Base-by-base conservation (phyloP, 2,329 filamentous ascomycete genomes). In the Botrytis sinoallii region DNA sequence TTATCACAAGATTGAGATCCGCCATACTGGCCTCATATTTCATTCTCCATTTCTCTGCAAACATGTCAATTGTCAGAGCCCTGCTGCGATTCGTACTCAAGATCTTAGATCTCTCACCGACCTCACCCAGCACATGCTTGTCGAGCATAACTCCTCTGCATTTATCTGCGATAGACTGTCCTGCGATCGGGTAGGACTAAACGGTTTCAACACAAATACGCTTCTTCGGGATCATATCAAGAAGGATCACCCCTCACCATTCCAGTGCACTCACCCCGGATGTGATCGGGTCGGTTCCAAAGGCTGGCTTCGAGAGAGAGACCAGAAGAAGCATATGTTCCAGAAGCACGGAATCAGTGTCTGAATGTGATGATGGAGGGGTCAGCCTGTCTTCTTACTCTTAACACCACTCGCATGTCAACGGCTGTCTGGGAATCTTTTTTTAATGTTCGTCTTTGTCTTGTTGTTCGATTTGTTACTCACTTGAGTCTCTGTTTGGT, bases 251-350 rank as follows among this genome's bases (percentile, higher is more conserved):
- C 59, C 63, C 20, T 74, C 75, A 22, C 72, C 72, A 32, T 76
- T 73, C 44, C 75, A 75, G 48, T 78, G 76, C 25, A 29, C 70
- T 20, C 64, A 75, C 20, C 68, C 61, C 4, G 77, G 75, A 18
- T 77, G 77, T 46, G 67, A 75, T 61, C 74, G 76, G 18, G 42
- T 76, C 29, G 77, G 75, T 1, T 72, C 55, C 20, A 77, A 77
- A 6, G 77, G 76, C 4, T 78, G 75, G 75, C 57, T 71, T 29
- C 68, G 75, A n/a, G n/a, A 72, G 52, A 44, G 18, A 10, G 77
- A 75, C 35, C 75, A 75, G 75, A 35, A 71, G 29, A 78, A 75
- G 73, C 77, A 78, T 46, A 70, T 76, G 60, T 38, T 65, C 2
- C 46, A 65, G 6, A 65, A 65, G 20, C 63, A 65, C 8, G 63